phyloP scores from a whole-genome alignment of 2,329 filamentous ascomycete genomes.

The Aspergillus vadensis region DNA sequence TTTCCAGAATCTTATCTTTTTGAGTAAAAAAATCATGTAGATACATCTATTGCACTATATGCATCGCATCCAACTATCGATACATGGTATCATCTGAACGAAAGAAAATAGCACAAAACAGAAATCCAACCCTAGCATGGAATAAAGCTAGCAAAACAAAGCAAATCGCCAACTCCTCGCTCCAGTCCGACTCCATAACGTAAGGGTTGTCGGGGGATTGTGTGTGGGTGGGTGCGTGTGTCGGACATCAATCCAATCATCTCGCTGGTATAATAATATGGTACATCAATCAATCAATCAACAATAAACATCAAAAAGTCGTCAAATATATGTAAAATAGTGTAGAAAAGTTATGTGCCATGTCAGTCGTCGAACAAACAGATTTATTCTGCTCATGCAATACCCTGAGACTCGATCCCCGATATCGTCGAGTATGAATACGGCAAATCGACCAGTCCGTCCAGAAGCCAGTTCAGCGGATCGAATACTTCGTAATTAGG shows the following conservation, averaged over 20 bases:
- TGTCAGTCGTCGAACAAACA: background rate
- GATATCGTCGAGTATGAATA: conserved; percentile 63
- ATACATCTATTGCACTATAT: background rate
- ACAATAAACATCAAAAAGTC: conserved; percentile 6
- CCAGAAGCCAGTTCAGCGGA: conserved; percentile 89
- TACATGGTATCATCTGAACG: background rate
- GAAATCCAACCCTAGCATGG: background rate
- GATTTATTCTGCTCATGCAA: conserved; percentile 28
- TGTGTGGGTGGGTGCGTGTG: too few relatives aligned
- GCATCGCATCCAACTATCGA: background rate
- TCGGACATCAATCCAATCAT: too few relatives aligned
- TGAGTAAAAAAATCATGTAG: background rate
- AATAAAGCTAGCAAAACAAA: background rate
- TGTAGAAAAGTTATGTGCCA: conserved; percentile 1
- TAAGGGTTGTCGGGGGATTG: too few relatives aligned
- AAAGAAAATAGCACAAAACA: background rate
- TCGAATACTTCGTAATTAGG: conserved; percentile 86
- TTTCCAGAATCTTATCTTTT: too few relatives aligned
- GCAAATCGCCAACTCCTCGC: background rate
- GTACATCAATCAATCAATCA: conserved; percentile 8
- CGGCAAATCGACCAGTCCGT: conserved; percentile 79
- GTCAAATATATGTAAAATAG: conserved; percentile 7
- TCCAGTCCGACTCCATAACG: background rate
- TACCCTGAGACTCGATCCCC: conserved; percentile 47
- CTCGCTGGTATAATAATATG: background rate